Percentiles rank a stretch among this genome's conserved stretches.
These are phyloP conservation scores for Leucogyrophana mollusca DNA, from an alignment of 768 basidiomycete species.

Conservation along the genomic window DNA sequence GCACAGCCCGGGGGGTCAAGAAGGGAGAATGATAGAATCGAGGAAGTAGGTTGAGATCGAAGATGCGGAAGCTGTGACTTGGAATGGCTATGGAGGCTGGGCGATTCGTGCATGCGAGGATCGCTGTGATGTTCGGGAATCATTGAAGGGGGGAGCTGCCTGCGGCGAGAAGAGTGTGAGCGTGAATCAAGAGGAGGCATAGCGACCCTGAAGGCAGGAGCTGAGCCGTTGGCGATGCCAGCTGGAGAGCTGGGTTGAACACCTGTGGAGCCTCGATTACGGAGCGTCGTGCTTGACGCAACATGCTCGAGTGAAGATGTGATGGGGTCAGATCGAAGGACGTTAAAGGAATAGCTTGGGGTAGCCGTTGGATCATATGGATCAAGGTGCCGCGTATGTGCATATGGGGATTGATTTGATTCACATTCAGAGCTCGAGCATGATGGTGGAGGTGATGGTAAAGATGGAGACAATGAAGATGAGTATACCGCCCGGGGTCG, in stretches of 20 bases:
- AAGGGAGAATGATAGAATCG: slow-evolving; percentile 33
- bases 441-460: slow-evolving; percentile 24
- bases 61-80: slow-evolving; percentile 27
- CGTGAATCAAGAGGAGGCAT: slow-evolving; percentile 21
- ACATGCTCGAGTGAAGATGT: slow-evolving; percentile 43
- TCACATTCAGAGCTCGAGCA: slow-evolving; percentile 28
- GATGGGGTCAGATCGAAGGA: slow-evolving; percentile 43
- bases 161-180: slow-evolving; percentile 14
- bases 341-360: slow-evolving; percentile 38
- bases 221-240: slow-evolving; percentile 31
- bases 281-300: slow-evolving; percentile 39
- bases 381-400: slow-evolving; percentile 9
- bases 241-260: slow-evolving; percentile 8
- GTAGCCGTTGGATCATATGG: slow-evolving; percentile 14
- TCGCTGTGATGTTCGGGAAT: slow-evolving; percentile 22
- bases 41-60: slow-evolving; percentile 28
- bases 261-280: slow-evolving; percentile 24
- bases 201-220: slow-evolving; percentile 39
- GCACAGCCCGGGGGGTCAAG: slow-evolving; percentile 26
- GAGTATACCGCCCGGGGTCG: not conserved
- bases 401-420: slow-evolving; percentile 5
- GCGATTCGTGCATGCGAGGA: slow-evolving; percentile 19
- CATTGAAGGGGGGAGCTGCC: slow-evolving; percentile 21
- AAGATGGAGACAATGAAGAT: slow-evolving; percentile 7
- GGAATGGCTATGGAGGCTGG: slow-evolving; percentile 26